Evolutionary conservation across 148 eudicot genomes (phyloP).

Genomic region (Arbutus unedo): DNA sequence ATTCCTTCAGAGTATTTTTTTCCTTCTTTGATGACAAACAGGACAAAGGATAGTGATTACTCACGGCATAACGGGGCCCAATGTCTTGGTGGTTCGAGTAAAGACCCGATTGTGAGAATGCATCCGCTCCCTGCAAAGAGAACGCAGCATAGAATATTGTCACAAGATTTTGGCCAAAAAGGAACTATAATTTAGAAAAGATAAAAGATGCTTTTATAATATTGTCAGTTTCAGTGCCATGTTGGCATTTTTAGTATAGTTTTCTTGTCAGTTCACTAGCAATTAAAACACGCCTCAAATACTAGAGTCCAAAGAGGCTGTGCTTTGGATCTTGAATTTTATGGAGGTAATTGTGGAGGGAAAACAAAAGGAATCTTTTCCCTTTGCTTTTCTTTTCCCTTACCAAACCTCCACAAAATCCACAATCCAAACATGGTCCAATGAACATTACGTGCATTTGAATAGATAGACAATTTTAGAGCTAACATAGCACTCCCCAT

Average conservation of each 20-base stretch:
- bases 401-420: neutral
- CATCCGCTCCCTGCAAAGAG: conserved; percentile 76
- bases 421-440: neutral
- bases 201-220: neutral
- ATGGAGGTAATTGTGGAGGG: neutral
- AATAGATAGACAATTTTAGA: neutral
- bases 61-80: conserved; percentile 91
- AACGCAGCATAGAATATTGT: neutral
- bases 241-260: neutral
- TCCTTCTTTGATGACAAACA: neutral
- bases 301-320: neutral
- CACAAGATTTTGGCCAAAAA: conserved; percentile 1
- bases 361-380: neutral
- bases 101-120: conserved; percentile 94
- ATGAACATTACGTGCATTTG: neutral
- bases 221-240: neutral
- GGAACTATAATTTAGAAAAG: neutral
- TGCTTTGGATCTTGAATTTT: neutral
- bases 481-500: neutral
- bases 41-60: conserved; percentile 34
- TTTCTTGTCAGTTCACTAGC: neutral
- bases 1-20: neutral
- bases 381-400: neutral
- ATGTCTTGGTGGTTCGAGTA: conserved; percentile 99
- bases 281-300: neutral